Evolutionary conservation across 345 rosid species (phyloP).

Genomic region (Populus simonii): DNA sequence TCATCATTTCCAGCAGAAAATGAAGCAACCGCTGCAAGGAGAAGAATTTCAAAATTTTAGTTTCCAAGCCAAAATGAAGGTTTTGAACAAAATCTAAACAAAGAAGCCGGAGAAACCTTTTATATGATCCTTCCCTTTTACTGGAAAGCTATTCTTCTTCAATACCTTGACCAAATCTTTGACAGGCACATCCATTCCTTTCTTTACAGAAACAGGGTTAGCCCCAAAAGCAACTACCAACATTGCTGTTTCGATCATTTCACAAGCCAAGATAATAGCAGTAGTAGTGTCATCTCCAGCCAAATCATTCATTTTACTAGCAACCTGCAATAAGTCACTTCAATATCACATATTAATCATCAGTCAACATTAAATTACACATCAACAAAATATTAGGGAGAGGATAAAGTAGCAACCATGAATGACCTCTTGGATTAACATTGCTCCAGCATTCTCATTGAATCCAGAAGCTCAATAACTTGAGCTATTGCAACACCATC

Average conservation of each 20-base stretch:
- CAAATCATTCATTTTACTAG: conserved; percentile 65
- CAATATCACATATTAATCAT: conserved; percentile 10
- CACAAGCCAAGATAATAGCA: conserved; percentile 78
- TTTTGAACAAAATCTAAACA: conserved; percentile 1
- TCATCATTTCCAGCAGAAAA: conserved; percentile 92
- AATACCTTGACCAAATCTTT: conserved; percentile 51
- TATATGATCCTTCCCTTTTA: conserved; percentile 58
- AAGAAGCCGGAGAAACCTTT: conserved; percentile 43
- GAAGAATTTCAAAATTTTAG: not conserved
- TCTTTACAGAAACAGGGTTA: conserved; percentile 65
- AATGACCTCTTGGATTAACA: conserved; percentile 84
- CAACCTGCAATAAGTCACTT: conserved; percentile 55
- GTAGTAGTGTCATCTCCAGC: conserved; percentile 96
- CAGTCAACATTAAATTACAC: not conserved
- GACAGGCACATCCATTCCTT: conserved; percentile 63
- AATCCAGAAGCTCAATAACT: conserved; percentile 67
- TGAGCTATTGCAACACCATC: conserved; percentile 83
- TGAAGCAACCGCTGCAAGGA: conserved; percentile 72
- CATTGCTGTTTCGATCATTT: conserved; percentile 66
- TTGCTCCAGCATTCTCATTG: conserved; percentile 76
- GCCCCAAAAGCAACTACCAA: conserved; percentile 79
- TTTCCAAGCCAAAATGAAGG: not conserved
- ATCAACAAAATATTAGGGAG: conserved; percentile 11
- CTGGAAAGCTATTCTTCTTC: conserved; percentile 52
- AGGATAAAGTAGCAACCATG: conserved; percentile 47